These are phyloP conservation scores for Diophrys appendiculata DNA, from an alignment of 73 alveolate species.

Conservation along the genomic window DNA sequence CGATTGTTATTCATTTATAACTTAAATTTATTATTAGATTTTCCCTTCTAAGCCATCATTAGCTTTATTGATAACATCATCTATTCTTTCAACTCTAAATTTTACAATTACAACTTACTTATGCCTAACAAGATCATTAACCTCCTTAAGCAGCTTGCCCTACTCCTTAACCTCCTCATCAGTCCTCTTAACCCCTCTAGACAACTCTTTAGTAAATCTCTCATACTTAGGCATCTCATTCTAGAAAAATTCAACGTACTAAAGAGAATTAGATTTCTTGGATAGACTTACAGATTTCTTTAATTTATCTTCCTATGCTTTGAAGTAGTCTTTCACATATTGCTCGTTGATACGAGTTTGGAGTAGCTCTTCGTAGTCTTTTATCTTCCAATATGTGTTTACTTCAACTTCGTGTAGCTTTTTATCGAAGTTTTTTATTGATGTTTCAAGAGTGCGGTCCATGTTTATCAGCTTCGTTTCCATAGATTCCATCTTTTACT, in stretches of 20 bases:
- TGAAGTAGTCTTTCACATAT: constrained; percentile 45
- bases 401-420: constrained; percentile 54
- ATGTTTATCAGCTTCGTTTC: background rate
- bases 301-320: background rate
- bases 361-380: constrained; percentile 71
- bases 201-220: constrained; percentile 2
- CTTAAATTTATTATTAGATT: too few species aligned
- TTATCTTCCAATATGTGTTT: constrained; percentile 67
- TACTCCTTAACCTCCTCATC: background rate
- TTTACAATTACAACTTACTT: too few species aligned
- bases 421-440: constrained; percentile 20
- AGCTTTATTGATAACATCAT: background rate
- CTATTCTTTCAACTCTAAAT: background rate
- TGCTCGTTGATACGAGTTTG: constrained; percentile 51
- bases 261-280: too few species aligned
- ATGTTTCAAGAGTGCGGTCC: background rate
- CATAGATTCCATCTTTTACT: background rate
- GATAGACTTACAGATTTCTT: background rate
- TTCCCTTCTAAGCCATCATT: background rate
- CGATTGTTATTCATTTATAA: background rate
- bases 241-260: constrained; percentile 8
- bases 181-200: background rate
- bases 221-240: constrained; percentile 19
- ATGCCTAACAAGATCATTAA: too few species aligned
- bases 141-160: background rate